Base-by-base conservation (phyloP, 1,139 yeast species). In the Diutina rugosa region DNA sequence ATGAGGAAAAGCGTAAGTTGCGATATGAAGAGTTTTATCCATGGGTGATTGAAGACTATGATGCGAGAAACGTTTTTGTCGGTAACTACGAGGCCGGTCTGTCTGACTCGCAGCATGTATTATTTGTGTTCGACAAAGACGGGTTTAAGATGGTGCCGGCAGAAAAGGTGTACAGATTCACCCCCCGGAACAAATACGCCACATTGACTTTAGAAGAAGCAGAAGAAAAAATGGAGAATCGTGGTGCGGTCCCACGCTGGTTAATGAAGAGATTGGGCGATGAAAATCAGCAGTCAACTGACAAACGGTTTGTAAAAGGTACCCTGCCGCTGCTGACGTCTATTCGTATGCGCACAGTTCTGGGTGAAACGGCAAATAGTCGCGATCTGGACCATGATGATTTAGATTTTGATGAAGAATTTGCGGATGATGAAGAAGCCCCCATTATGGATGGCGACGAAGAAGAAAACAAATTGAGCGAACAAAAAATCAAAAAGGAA, bases 351-450 rank as follows among this genome's bases (percentile, higher is more conserved):
- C 77, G 80, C 62, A 85, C 90, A 0, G 90, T 84, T 1, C 68
- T 68, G 55, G 85, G 83, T 47, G 55, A 44, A 4, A 73, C 72
- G 29, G 76, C 73, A 18, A 80, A 76, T 49, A 85, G 78, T 55
- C 72, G 84, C 61, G 90, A 84, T 63, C 85, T 90, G 9, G 96
- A 90, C 60, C 91, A 88, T 61, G 97, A 91, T 62, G 98, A 91
- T 66, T 73, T 91, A 63, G 99, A 93, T 72, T 95, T 80, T 65
- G 97, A 93, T 62, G 99, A 93, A 67, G 98, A 91, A 67, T 93
- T 93, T 71, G 98, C 96, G 28, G 99, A 93, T 69, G 99, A 93
- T 69, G 99, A 93, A 72, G 99, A 93, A 69, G 98, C 98, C 1
- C 99, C 99, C 35, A 88, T 91, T 59, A 84, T 93, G 80, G 99